These are phyloP conservation scores for Paramecium pentaurelia DNA, from an alignment of 73 alveolate species.

Conservation along the genomic window DNA sequence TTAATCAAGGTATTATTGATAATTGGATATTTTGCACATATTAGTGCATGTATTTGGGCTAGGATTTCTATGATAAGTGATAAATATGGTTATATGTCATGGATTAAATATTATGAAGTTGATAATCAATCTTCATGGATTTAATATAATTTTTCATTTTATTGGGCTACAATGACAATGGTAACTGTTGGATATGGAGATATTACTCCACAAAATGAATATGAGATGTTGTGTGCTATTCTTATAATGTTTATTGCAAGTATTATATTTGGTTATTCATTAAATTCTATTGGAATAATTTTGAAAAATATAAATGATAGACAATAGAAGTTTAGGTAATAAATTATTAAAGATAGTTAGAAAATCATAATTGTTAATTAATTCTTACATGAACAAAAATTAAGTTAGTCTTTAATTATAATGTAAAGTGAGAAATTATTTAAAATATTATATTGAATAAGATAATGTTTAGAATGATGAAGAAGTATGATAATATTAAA, in stretches of 20 bases:
- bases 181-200: conserved; percentile 43
- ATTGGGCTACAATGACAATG: conserved; percentile 45
- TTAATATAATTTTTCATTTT: neutral
- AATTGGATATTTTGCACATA: conserved; percentile 16
- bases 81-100: neutral
- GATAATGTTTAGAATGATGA: neutral
- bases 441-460: neutral
- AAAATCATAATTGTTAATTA: neutral
- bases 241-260: conserved; percentile 39
- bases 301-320: conserved; percentile 13
- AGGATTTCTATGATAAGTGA: neutral
- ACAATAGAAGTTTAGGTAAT: conserved; percentile 2
- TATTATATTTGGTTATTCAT: conserved; percentile 46
- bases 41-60: conserved; percentile 8
- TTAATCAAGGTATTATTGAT: neutral
- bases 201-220: conserved; percentile 4
- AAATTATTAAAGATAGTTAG: neutral
- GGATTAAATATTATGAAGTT: neutral
- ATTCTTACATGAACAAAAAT: conserved; percentile 24
- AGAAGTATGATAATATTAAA: neutral
- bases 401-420: neutral
- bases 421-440: conserved; percentile 7
- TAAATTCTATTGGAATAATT: conserved; percentile 53
- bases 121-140: neutral
- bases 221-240: conserved; percentile 24